A percentile compares a stretch with the other conserved stretches of the same genome.
phyloP scores from a whole-genome alignment of 768 basidiomycete species.

The Tulasnella sp. region DNA sequence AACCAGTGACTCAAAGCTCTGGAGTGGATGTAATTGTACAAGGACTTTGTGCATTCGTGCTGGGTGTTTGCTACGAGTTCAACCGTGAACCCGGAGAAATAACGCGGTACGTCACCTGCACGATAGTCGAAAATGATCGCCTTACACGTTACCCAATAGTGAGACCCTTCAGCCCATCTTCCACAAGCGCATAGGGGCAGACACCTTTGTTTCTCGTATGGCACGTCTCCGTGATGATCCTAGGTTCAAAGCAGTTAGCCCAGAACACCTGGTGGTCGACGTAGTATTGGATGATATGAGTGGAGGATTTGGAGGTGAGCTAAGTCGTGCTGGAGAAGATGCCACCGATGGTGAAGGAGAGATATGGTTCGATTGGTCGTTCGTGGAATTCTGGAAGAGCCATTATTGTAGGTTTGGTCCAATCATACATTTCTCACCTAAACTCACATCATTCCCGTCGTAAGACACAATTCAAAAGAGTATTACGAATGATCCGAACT shows the following conservation, averaged over 20 bases:
- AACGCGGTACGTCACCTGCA: conserved; percentile 46
- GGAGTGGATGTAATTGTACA: conserved; percentile 79
- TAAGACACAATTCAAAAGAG: conserved; percentile 67
- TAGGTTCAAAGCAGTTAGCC: conserved; percentile 79
- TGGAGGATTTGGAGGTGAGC: conserved; percentile 15
- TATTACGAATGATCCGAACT: conserved; percentile 54
- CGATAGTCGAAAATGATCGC: background rate
- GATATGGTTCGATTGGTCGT: conserved; percentile 97
- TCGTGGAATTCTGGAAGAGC: conserved; percentile 97
- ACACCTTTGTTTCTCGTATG: conserved; percentile 79
- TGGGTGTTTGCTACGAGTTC: conserved; percentile 93
- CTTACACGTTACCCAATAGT: conserved; percentile 30
- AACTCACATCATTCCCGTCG: conserved; percentile 1
- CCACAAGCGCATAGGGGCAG: conserved; percentile 69
- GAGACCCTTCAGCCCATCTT: conserved; percentile 81
- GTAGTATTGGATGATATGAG: conserved; percentile 7
- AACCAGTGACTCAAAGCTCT: conserved; percentile 82
- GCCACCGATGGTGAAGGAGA: conserved; percentile 39
- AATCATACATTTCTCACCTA: background rate
- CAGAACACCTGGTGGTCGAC: conserved; percentile 55
- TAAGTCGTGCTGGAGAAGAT: conserved; percentile 7
- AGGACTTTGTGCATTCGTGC: conserved; percentile 78
- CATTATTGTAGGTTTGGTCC: conserved; percentile 63
- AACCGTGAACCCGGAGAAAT: conserved; percentile 92
- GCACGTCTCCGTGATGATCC: conserved; percentile 81